Percentiles rank a stretch among this genome's conserved stretches.
These are phyloP conservation scores for Zanthoxylum bungeanum DNA, from an alignment of 345 rosid genomes.

Conservation along the genomic window DNA sequence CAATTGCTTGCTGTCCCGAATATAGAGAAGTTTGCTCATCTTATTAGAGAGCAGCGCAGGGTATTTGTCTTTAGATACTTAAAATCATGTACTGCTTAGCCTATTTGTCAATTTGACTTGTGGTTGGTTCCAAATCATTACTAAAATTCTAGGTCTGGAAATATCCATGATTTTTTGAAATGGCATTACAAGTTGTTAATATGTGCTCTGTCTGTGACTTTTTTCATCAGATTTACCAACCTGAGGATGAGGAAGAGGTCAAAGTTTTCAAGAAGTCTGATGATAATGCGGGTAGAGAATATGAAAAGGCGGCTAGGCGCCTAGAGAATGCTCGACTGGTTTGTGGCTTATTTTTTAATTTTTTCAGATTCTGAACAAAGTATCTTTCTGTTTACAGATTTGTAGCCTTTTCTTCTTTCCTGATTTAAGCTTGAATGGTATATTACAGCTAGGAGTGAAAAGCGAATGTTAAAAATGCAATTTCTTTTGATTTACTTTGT, in stretches of 20 bases:
- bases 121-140: background rate
- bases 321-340: slow-evolving; percentile 65
- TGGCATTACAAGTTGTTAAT: background rate
- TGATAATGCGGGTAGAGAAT: slow-evolving; percentile 53
- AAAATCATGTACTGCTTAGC: background rate
- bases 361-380: background rate
- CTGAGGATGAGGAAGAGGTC: slow-evolving; percentile 68
- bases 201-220: background rate
- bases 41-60: slow-evolving; percentile 86
- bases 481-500: background rate
- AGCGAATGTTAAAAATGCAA: background rate
- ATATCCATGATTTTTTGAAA: background rate
- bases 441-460: background rate
- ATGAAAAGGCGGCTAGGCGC: slow-evolving; percentile 80
- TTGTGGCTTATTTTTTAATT: slow-evolving; percentile 24
- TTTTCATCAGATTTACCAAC: slow-evolving; percentile 57
- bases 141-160: background rate
- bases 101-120: background rate
- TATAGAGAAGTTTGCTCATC: slow-evolving; percentile 85
- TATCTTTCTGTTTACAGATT: background rate
- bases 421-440: background rate
- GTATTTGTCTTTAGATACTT: slow-evolving; percentile 21
- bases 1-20: slow-evolving; percentile 89
- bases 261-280: slow-evolving; percentile 51
- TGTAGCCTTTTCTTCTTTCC: background rate